Conservation (phyloP, 805 yeast species). For the Kodamaea laetipori region DNA sequence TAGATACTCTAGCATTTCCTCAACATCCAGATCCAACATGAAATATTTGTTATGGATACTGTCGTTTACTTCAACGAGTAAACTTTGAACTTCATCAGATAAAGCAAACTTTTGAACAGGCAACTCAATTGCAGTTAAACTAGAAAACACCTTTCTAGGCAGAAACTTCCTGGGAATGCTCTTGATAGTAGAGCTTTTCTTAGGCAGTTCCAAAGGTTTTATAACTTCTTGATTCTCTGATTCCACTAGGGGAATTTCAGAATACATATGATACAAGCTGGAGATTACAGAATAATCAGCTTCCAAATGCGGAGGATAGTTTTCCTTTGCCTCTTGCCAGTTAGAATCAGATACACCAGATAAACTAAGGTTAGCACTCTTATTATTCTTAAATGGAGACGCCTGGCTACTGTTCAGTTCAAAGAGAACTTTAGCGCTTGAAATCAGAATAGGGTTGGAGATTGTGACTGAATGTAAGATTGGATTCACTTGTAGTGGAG, state of each 20-base stretch:
- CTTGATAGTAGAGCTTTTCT: neutral
- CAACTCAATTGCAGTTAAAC: neutral
- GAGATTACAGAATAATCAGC: neutral
- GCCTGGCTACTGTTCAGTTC: neutral
- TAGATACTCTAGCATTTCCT: neutral
- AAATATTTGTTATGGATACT: neutral
- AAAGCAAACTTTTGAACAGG: neutral
- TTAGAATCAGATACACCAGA: neutral
- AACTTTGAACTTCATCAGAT: neutral
- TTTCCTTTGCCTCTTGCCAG: neutral
- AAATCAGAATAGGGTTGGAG: neutral
- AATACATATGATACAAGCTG: neutral
- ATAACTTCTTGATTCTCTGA: neutral
- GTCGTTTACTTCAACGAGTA: neutral
- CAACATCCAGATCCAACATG: neutral
- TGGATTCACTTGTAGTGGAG: neutral
- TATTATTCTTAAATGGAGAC: neutral
- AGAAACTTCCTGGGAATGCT: neutral
- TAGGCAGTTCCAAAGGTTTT: neutral
- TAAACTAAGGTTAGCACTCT: neutral
- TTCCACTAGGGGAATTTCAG: neutral
- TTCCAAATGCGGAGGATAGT: conserved; percentile 1
- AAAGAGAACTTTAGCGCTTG: conserved; percentile 1
- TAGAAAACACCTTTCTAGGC: neutral
- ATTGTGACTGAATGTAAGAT: neutral